A percentile compares a stretch with the other conserved stretches of the same genome.
These are phyloP conservation scores for Sarocladium brachiariae DNA, from an alignment of 2,329 filamentous ascomycete genomes.

Conservation along the genomic window DNA sequence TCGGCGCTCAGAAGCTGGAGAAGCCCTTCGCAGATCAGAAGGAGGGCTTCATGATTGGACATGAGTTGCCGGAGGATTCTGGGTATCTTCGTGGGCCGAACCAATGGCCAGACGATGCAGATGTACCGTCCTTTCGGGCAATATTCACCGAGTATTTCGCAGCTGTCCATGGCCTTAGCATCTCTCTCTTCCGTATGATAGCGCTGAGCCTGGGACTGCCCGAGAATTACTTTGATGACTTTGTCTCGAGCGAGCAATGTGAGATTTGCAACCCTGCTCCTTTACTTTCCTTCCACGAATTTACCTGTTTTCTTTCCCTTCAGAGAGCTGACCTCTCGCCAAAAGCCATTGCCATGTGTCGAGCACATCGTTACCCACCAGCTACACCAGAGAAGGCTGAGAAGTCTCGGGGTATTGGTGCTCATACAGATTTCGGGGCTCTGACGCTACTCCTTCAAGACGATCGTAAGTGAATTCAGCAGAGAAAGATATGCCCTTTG, in stretches of 20 bases:
- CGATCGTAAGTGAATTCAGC: background rate
- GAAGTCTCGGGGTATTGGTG: background rate
- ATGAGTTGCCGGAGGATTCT: background rate
- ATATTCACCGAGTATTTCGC: background rate
- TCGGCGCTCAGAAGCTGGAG: background rate
- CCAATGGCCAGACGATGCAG: background rate
- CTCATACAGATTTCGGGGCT: background rate
- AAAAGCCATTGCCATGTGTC: background rate
- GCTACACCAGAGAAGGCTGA: background rate
- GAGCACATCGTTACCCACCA: background rate
- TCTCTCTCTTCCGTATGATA: background rate
- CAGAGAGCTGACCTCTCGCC: background rate
- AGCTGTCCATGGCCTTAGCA: background rate
- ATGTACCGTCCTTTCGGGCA: background rate
- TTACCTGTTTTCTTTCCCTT: too few species aligned
- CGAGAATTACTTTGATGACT: background rate
- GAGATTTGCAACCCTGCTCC: background rate
- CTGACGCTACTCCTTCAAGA: background rate
- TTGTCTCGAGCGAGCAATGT: background rate
- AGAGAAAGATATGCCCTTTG: background rate
- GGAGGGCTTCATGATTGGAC: background rate
- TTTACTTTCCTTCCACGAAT: too few species aligned
- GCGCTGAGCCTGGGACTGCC: background rate
- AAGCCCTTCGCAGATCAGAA: background rate
- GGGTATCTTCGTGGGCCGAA: background rate